Evolutionary conservation across 176 grass and related monocot species (phyloP).

Genomic region (Musa schizocarpa): DNA sequence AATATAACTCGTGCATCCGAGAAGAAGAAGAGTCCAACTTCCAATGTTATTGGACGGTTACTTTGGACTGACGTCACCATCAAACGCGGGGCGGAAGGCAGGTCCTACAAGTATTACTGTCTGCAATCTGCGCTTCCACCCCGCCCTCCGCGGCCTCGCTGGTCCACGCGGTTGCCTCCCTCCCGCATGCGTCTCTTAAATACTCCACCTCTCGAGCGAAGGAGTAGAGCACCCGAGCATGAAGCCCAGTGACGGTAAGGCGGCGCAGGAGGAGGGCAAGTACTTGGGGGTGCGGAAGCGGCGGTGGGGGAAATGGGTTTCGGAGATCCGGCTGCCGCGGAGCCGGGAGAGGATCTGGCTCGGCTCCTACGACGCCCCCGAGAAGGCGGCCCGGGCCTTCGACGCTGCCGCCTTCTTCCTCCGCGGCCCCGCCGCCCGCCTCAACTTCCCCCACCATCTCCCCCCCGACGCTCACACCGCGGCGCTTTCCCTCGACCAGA

Average conservation of each 20-base stretch:
- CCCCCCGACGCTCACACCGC: background rate
- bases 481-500: background rate
- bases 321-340: conserved; percentile 6
- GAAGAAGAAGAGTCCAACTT: no score
- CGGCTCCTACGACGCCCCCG: conserved; percentile 1
- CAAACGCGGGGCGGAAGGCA: no score
- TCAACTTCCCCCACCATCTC: conserved; percentile 9
- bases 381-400: conserved; percentile 11
- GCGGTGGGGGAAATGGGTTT: conserved; percentile 13
- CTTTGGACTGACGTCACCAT: no score
- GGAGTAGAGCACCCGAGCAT: no score
- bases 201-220: no score
- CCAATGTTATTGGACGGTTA: no score
- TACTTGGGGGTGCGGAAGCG: background rate
- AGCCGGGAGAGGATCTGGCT: conserved; percentile 9
- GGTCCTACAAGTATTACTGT: no score
- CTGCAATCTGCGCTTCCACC: no score
- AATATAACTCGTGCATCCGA: no score
- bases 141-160: no score
- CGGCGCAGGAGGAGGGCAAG: background rate
- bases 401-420: conserved; percentile 5
- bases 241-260: background rate
- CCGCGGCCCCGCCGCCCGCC: background rate
- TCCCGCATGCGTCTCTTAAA: no score
- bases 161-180: no score